Base-by-base conservation (phyloP, 202 grass and related monocot species). In the Carex sylvatica region DNA sequence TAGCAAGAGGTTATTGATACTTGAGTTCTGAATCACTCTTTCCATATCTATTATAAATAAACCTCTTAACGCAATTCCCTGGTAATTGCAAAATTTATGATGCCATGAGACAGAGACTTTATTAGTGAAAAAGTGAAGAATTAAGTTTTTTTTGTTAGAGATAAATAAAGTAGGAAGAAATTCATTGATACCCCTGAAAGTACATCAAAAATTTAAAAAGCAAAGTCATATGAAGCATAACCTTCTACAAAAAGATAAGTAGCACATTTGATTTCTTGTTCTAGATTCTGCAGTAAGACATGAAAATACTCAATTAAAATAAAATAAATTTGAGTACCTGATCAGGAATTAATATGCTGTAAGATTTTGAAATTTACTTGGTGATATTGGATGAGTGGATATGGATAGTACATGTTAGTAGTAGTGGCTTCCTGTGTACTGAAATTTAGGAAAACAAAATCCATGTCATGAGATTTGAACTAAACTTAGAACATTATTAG, bases 1-100 rank as follows among this genome's bases (percentile, higher is more conserved):
- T 91, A 24, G 90, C 93, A 84, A 95, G 90, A 95, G 90, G 85
- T 92, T 95, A 42, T 92, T 92, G 80, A 92, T 96, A 28, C 90
- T 96, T 70, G 90, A 89, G 77, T 96, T 88, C 51, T 92, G 90
- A 92, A 96, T 92, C 15, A 91, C 93, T 76, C 87, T 88, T 85
- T 92, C 90, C 85, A 91, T 89, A 65, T 96, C 93, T 69, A 91
- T 92, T 26, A 96, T 91, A 72, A 96, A 96, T 56, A 96, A 67
- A 64, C 88, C 88, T 85, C 93, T 87, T 51, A 92, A 68, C 53
- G 88, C 88, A 86, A 96, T 89, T n/a, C 90, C 93, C 90, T 96
- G 85, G 18, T 55, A 77, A 60, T 51, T 76, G 82, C 20, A 91
- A 56, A 65, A 82, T 79, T 66, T 56, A 67, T 35, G 64, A 67